These are phyloP conservation scores for Acanthamoeba castellanii DNA, from an alignment of 208 protist genomes.

Conservation along the genomic window DNA sequence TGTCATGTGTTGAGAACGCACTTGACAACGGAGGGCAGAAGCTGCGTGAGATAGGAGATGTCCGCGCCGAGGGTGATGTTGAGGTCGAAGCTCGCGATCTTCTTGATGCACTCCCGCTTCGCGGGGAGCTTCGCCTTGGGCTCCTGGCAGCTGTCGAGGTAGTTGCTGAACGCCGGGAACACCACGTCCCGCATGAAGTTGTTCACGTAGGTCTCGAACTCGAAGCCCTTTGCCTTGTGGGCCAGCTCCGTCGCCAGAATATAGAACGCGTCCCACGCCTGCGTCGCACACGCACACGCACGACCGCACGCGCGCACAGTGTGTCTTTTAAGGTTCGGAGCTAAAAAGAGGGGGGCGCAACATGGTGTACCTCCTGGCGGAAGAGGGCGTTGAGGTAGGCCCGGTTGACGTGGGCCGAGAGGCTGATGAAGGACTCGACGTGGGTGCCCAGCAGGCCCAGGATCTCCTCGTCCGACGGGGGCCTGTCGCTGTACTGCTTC, in stretches of 20 bases:
- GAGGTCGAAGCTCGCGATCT: constrained; percentile 24
- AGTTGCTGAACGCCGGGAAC: constrained; percentile 35
- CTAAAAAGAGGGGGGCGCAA: too few relatives aligned
- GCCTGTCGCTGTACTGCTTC: constrained; percentile 42
- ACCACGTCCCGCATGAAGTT: constrained; percentile 53
- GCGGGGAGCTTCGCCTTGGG: constrained; percentile 29
- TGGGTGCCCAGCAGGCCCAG: constrained; percentile 10
- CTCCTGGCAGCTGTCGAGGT: constrained; percentile 26
- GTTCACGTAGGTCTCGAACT: constrained; percentile 15
- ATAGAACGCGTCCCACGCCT: constrained; percentile 54
- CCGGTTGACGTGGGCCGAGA: constrained; percentile 32
- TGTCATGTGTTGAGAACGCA: background rate
- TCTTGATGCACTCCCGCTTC: constrained; percentile 45
- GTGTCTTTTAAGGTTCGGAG: too few relatives aligned
- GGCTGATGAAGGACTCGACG: constrained; percentile 44
- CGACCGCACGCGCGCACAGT: background rate
- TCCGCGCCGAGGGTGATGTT: constrained; percentile 4
- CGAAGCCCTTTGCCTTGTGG: constrained; percentile 35
- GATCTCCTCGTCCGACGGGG: constrained; percentile 52
- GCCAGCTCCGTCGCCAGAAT: constrained; percentile 54
- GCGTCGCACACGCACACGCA: too few relatives aligned
- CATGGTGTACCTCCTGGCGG: background rate
- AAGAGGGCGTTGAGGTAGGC: constrained; percentile 63
- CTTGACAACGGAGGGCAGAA: background rate
- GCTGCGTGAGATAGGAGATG: background rate